Evolutionary conservation across 495 filamentous ascomycete genomes (phyloP).

Genomic region (Aspergillus haitiensis): DNA sequence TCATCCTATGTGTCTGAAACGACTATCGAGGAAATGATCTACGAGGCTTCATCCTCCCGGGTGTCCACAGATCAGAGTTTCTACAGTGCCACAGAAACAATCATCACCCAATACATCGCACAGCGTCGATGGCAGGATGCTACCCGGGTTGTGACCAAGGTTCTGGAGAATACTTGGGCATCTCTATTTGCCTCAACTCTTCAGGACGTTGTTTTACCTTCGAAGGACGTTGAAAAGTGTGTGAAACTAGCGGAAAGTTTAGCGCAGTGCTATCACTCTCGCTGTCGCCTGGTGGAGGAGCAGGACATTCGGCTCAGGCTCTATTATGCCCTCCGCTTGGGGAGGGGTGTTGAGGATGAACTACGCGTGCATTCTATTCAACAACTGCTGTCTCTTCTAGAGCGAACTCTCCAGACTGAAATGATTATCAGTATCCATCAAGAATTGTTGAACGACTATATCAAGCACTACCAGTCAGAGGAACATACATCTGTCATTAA

Average conservation of each 20-base stretch:
- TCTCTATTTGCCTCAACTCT: conserved; percentile 36
- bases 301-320: conserved; percentile 38
- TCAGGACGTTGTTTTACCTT: conserved; percentile 39
- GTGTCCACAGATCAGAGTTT: conserved; percentile 34
- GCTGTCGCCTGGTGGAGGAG: conserved; percentile 37
- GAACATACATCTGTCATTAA: conserved; percentile 35
- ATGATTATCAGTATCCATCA: conserved; percentile 36
- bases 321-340: conserved; percentile 34
- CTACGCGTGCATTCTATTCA: conserved; percentile 31
- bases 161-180: conserved; percentile 38
- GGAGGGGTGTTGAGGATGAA: conserved; percentile 38
- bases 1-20: conserved; percentile 34
- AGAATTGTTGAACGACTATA: conserved; percentile 40
- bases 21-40: conserved; percentile 39
- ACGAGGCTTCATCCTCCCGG: conserved; percentile 28
- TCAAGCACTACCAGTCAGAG: conserved; percentile 34
- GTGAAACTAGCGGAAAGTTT: conserved; percentile 36
- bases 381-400: conserved; percentile 34
- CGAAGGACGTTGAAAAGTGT: conserved; percentile 32
- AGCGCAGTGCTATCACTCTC: conserved; percentile 41
- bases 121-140: conserved; percentile 46
- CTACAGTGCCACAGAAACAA: conserved; percentile 32
- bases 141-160: conserved; percentile 39
- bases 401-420: conserved; percentile 37
- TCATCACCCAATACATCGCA: conserved; percentile 32